Conservation (phyloP, 2,329 filamentous ascomycete species). For the Botrytis pseudocinerea region DNA sequence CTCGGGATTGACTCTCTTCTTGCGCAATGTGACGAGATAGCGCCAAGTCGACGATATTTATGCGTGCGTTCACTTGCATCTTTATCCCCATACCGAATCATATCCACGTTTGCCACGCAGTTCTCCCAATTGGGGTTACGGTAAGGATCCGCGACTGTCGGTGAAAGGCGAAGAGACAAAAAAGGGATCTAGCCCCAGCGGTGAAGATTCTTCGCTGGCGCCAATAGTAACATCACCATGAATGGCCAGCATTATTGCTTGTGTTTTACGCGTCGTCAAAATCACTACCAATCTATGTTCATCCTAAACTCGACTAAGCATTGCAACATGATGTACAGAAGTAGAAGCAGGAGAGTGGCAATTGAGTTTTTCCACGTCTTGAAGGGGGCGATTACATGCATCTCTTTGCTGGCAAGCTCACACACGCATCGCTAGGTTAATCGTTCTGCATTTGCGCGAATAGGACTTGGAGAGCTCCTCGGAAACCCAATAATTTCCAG, state of each 20-base stretch:
- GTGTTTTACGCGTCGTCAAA: background rate
- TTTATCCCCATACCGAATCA: conserved; percentile 18
- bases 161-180: conserved; percentile 21
- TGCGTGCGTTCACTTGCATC: conserved; percentile 22
- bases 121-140: conserved; percentile 6
- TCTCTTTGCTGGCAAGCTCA: conserved; percentile 1
- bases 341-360: background rate
- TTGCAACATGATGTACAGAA: conserved; percentile 13
- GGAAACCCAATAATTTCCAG: background rate
- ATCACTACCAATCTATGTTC: background rate
- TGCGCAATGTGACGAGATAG: conserved; percentile 26
- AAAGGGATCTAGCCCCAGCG: conserved; percentile 19
- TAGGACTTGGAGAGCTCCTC: background rate
- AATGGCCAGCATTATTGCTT: conserved; percentile 5
- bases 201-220: conserved; percentile 23
- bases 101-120: conserved; percentile 19
- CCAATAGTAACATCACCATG: conserved; percentile 10
- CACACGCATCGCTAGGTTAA: background rate
- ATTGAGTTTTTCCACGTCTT: conserved; percentile 8
- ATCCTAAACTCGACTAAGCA: background rate
- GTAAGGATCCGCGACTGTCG: conserved; percentile 15
- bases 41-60: conserved; percentile 19
- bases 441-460: background rate
- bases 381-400: background rate
- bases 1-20: conserved; percentile 20